Evolutionary conservation across 441 rosid genomes (phyloP), one percentile per base, ranked within the genome.

Genomic region (Pelargonium fulgidum): DNA sequence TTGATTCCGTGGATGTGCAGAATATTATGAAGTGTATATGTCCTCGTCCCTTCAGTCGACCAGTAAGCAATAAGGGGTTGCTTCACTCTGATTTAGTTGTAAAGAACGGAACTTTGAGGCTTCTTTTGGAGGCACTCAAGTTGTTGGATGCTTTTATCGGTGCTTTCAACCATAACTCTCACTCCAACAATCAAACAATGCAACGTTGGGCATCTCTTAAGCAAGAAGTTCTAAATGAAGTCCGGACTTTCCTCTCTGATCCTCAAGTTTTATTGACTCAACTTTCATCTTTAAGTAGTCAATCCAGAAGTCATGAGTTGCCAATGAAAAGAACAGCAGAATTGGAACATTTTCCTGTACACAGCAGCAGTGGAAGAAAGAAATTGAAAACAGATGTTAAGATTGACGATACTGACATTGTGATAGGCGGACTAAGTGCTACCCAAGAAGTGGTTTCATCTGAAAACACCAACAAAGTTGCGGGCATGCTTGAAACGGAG

Each of bases 61-160:
- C 94, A 12, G 81, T 81, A 26, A 81, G 90, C 84, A 92, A 79
- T 67, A 90, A 84, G 85, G 97, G 99, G 72, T 78, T 94, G 83
- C 99, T 87, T 73, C 93, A 92, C 80, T 81, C 88, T 52, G 88
- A 92, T 77, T 79, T 84, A 79, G 82, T 89, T 68, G 93, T 92
- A 76, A 92, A 85, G 75, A 89, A 88, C 82, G 96, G 88, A 78
- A 88, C 93, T 69, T 77, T 94, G 77, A 84, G 91, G 79, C 88
- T 94, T 79, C 87, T 94, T 75, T 77, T 83, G 77, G 96, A 94
- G 83, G 77, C 78, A 19, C 73, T 92, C 74, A 85, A 84, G 86
- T 80, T 95, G 79, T 76, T 86, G 77, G 87, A 84, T 79, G 81
- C 89, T 33, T 84, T 92, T 74, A 54, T 81, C 59, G 66, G 83